Conservation (phyloP, 2,329 filamentous ascomycete genomes). For the Scedosporium apiospermum region DNA sequence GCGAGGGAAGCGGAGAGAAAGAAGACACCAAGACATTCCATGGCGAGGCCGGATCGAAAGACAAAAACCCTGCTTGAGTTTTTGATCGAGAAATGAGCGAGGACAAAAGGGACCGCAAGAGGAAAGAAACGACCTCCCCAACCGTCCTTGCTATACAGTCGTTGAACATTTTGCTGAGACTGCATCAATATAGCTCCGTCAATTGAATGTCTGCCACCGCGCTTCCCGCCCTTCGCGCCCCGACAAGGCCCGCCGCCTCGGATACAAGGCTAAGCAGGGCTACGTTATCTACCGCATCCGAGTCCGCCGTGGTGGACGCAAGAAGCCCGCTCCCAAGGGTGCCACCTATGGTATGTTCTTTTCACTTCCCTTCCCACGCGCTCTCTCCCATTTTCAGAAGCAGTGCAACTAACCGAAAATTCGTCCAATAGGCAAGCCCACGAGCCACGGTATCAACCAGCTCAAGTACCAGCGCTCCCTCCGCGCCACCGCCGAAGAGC, state of each 20-base stretch:
- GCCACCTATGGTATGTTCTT: conserved; percentile 82
- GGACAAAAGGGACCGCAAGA: not conserved
- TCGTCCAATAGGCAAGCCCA: conserved; percentile 76
- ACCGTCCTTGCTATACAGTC: conserved; percentile 80
- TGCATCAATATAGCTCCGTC: conserved; percentile 99
- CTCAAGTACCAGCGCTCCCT: conserved; percentile 99
- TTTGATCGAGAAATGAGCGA: not conserved
- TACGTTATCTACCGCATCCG: conserved; percentile 99
- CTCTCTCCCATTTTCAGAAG: not conserved
- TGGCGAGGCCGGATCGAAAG: not conserved
- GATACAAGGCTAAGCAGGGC: conserved; percentile 99
- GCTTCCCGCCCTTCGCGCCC: conserved; percentile 95
- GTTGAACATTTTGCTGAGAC: conserved; percentile 99
- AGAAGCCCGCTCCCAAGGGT: conserved; percentile 93
- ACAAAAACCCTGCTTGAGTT: not conserved
- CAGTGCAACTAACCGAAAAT: conserved; percentile 13
- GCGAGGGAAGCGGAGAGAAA: not conserved
- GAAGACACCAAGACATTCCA: not conserved
- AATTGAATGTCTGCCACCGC: conserved; percentile 99
- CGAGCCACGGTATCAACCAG: conserved; percentile 99
- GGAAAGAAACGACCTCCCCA: not conserved
- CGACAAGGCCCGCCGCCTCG: conserved; percentile 99
- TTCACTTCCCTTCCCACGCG: not conserved
- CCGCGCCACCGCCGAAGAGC: conserved; percentile 96
- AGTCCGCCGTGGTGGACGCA: conserved; percentile 97